A percentile compares a stretch with the other conserved stretches of the same genome.
These are phyloP conservation scores for Aaosphaeria pasadenensis DNA, from an alignment of 2,329 filamentous ascomycete genomes.

Conservation along the genomic window DNA sequence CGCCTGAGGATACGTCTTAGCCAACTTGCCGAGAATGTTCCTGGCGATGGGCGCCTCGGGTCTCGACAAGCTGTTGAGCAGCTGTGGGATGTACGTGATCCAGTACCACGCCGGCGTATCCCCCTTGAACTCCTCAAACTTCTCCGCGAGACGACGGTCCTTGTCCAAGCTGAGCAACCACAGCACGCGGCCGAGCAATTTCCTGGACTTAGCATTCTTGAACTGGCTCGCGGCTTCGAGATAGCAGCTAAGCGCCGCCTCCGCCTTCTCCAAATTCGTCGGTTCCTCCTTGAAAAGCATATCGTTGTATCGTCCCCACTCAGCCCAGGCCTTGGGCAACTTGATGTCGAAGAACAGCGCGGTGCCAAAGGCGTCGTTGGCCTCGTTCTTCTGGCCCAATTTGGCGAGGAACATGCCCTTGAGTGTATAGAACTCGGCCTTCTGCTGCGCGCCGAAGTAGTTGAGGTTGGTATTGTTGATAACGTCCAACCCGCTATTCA, in stretches of 20 bases:
- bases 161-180: constrained; percentile 96
- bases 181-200: constrained; percentile 86
- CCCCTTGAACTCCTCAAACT: constrained; percentile 95
- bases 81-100: constrained; percentile 98
- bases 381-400: constrained; percentile 83
- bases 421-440: constrained; percentile 97
- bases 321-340: constrained; percentile 95
- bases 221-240: constrained; percentile 93
- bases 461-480: constrained; percentile 99
- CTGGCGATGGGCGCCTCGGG: constrained; percentile 88
- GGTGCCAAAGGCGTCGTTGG: constrained; percentile 90
- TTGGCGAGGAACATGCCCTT: constrained; percentile 99
- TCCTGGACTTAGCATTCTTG: constrained; percentile 95
- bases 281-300: constrained; percentile 92
- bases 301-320: constrained; percentile 99
- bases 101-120: constrained; percentile 99
- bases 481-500: constrained; percentile 90
- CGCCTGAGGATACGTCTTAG: constrained; percentile 90
- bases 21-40: constrained; percentile 84
- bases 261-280: constrained; percentile 74
- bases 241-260: constrained; percentile 93
- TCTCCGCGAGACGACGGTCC: constrained; percentile 75
- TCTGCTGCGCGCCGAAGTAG: constrained; percentile 94
- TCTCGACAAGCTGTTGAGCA: constrained; percentile 85
- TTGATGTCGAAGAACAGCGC: constrained; percentile 95